Evolutionary conservation across 1,284 basidiomycete genomes (phyloP).

Genomic region (Ganoderma meredithae): DNA sequence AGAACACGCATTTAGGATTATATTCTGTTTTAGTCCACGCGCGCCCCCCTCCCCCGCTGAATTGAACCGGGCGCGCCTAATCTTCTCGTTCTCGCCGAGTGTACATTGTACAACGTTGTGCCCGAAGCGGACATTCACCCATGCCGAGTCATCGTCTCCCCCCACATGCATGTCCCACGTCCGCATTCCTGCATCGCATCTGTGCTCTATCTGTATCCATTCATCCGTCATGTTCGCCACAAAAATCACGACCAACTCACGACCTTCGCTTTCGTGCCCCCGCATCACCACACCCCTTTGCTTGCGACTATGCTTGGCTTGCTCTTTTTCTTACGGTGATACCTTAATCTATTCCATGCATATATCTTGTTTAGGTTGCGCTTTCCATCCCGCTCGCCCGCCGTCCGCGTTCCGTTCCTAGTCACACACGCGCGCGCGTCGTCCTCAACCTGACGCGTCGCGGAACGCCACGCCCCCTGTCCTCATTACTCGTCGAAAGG

Average conservation of each 20-base stretch:
- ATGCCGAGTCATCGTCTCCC: slow-evolving; percentile 4
- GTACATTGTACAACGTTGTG: slow-evolving; percentile 33
- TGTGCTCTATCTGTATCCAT: slow-evolving; percentile 32
- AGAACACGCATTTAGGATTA: slow-evolving; percentile 18
- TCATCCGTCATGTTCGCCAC: slow-evolving; percentile 12
- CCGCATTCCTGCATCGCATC: background rate
- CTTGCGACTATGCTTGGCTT: slow-evolving; percentile 3
- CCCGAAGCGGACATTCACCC: slow-evolving; percentile 24
- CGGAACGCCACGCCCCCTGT: background rate
- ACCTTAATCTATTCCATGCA: slow-evolving; percentile 33
- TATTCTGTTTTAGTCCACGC: slow-evolving; percentile 4
- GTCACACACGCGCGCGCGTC: background rate
- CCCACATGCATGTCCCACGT: background rate
- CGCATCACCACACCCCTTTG: slow-evolving; percentile 10
- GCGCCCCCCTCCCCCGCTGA: too few relatives aligned
- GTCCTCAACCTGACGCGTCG: background rate
- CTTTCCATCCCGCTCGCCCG: slow-evolving; percentile 3
- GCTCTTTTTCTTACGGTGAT: background rate
- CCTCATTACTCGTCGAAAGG: background rate
- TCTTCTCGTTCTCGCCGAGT: slow-evolving; percentile 18
- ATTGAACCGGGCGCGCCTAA: slow-evolving; percentile 21
- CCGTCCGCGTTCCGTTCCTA: background rate
- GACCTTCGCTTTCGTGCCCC: slow-evolving; percentile 27
- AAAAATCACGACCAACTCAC: slow-evolving; percentile 33
- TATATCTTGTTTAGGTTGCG: slow-evolving; percentile 19